Conservation (phyloP, 2,329 filamentous ascomycete genomes). For the Magnaporthales sp. region DNA sequence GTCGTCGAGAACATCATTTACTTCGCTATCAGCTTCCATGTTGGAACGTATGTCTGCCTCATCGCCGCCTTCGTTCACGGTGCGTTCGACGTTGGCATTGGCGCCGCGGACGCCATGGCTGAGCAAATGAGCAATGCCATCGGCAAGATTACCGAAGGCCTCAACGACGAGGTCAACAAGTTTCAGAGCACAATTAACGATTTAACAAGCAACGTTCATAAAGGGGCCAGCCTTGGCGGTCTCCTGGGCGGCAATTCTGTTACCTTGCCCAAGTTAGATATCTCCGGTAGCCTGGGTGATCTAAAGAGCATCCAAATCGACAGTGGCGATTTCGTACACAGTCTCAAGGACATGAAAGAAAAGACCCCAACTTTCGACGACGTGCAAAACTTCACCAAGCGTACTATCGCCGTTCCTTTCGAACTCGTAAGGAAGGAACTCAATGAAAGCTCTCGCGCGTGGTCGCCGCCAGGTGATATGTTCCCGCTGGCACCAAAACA, state of each 20-base stretch:
- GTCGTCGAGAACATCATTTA: conserved; percentile 81
- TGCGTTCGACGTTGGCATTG: conserved; percentile 58
- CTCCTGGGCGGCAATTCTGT: conserved; percentile 24
- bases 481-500: conserved; percentile 83
- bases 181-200: conserved; percentile 2
- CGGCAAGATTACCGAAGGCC: conserved; percentile 41
- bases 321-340: conserved; percentile 58
- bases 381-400: conserved; percentile 73
- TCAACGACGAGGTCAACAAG: conserved; percentile 43
- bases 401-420: conserved; percentile 59
- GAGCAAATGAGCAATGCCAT: conserved; percentile 43
- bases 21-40: conserved; percentile 88
- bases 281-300: conserved; percentile 54
- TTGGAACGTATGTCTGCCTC: conserved; percentile 82
- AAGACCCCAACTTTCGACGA: conserved; percentile 77
- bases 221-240: conserved; percentile 41
- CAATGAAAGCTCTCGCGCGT: conserved; percentile 61
- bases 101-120: conserved; percentile 29
- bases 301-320: conserved; percentile 63
- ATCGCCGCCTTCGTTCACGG: conserved; percentile 77
- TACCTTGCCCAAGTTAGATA: conserved; percentile 30
- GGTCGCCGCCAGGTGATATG: conserved; percentile 67
- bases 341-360: conserved; percentile 63
- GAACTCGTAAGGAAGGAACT: conserved; percentile 61
- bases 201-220: conserved; percentile 28